Conservation (phyloP, 2,329 filamentous ascomycete species). For the Aspergillus novoparasiticus region DNA sequence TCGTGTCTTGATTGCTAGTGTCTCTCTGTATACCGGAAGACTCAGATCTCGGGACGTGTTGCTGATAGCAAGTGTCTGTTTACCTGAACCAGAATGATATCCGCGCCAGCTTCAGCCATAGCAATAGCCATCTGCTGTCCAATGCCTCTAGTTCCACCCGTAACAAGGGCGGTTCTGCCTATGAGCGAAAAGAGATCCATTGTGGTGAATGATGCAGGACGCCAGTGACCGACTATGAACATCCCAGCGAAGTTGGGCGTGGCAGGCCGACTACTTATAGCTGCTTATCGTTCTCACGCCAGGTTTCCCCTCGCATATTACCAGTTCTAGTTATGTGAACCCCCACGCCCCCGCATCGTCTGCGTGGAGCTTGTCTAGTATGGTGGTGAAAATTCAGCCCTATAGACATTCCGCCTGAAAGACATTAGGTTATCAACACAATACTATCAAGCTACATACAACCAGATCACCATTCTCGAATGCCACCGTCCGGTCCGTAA, state of each 20-base stretch:
- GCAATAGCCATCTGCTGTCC: constrained; percentile 40
- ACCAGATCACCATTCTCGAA: constrained; percentile 15
- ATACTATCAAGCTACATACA: not conserved
- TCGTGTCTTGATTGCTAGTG: constrained; percentile 21
- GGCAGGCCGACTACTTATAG: not conserved
- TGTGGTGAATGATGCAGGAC: not conserved
- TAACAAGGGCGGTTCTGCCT: constrained; percentile 37
- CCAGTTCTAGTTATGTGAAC: not conserved
- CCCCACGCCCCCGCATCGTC: constrained; percentile 10
- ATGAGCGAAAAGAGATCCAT: constrained; percentile 26
- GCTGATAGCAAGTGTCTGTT: not conserved
- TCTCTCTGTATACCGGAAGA: constrained; percentile 13
- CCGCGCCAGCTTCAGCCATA: constrained; percentile 40
- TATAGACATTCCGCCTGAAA: too few species aligned
- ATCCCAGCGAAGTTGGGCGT: not conserved
- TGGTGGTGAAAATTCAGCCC: not conserved
- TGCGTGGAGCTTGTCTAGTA: not conserved
- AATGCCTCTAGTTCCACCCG: constrained; percentile 41
- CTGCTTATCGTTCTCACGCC: not conserved
- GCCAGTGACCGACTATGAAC: not conserved
- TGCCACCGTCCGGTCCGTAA: constrained; percentile 14
- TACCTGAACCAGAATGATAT: constrained; percentile 33
- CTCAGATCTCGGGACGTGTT: not conserved
- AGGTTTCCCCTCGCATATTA: not conserved
- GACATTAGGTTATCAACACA: not conserved